phyloP scores from a whole-genome alignment of 345 rosid genomes.

The Sapria himalayana region DNA sequence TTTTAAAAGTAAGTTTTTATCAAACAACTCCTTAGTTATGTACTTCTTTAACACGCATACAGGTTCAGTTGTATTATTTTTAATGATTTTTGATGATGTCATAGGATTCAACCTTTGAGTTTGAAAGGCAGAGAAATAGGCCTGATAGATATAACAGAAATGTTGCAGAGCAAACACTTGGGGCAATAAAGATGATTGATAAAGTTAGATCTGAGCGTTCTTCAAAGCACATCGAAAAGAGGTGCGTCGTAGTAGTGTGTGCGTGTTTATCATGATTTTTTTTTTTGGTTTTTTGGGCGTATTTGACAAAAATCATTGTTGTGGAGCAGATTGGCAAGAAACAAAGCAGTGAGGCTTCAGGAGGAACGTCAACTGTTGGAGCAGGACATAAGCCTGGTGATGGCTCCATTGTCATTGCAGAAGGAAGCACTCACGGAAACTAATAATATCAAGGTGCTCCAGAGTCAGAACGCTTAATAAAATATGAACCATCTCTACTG shows the following conservation, averaged over 20 bases:
- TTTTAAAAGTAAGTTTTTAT: too few relatives aligned
- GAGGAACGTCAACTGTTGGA: conserved; percentile 27
- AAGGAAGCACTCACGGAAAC: too few relatives aligned
- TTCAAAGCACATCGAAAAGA: conserved; percentile 24
- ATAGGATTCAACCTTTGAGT: conserved; percentile 76
- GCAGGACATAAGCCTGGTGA: conserved; percentile 27
- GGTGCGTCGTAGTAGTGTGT: conserved; percentile 30
- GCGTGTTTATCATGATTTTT: too few relatives aligned
- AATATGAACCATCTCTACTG: too few relatives aligned
- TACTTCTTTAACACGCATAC: too few relatives aligned
- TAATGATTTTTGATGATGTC: conserved; percentile 4
- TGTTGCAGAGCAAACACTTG: conserved; percentile 41
- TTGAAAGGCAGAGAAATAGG: conserved; percentile 89
- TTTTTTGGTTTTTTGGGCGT: neutral
- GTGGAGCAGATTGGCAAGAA: conserved; percentile 40
- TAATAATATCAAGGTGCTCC: too few relatives aligned
- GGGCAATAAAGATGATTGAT: conserved; percentile 79
- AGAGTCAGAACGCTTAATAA: too few relatives aligned
- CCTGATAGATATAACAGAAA: conserved; percentile 92
- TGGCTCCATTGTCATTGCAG: too few relatives aligned
- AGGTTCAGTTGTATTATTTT: too few relatives aligned
- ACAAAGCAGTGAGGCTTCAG: conserved; percentile 18
- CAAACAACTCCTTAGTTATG: too few relatives aligned
- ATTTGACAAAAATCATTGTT: neutral
- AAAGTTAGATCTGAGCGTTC: conserved; percentile 44